Conservation (phyloP, 2,329 filamentous ascomycete species). For the Xylaria arbuscula region DNA sequence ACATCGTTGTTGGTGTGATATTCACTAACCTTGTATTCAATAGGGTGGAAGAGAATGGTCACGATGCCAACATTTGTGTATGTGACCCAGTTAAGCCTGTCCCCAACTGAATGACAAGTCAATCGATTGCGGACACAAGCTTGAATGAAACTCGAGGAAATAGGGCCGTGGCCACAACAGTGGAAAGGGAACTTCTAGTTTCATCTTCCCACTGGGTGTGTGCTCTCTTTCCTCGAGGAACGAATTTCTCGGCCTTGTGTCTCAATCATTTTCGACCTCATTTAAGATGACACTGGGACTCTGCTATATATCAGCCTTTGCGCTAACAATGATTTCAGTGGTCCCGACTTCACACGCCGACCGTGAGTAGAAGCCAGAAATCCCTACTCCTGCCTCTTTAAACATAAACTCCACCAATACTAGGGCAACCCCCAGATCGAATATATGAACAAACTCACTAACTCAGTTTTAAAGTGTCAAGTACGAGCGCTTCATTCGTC, state of each 20-base stretch:
- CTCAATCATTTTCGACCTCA: neutral
- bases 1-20: neutral
- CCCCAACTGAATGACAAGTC: neutral
- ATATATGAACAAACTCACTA: neutral
- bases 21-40: conserved; percentile 59
- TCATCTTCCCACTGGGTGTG: neutral
- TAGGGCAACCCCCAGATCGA: neutral
- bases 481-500: conserved; percentile 73
- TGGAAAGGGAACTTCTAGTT: neutral
- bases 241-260: neutral
- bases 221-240: neutral
- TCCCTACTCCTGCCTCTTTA: neutral
- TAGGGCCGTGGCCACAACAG: neutral
- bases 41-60: conserved; percentile 37
- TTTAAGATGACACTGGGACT: neutral
- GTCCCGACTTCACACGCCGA: conserved; percentile 35
- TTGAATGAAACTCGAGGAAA: neutral
- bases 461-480: conserved; percentile 65
- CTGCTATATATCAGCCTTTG: neutral
- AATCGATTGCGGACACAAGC: neutral
- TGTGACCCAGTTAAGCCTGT: conserved; percentile 5
- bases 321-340: conserved; percentile 24
- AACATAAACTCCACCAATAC: neutral
- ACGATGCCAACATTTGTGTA: conserved; percentile 38
- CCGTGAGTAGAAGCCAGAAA: conserved; percentile 55